Percentiles rank a stretch among this genome's conserved stretches.
Evolutionary conservation across 2,329 filamentous ascomycete genomes (phyloP).

Genomic region (Alternaria consortialis): DNA sequence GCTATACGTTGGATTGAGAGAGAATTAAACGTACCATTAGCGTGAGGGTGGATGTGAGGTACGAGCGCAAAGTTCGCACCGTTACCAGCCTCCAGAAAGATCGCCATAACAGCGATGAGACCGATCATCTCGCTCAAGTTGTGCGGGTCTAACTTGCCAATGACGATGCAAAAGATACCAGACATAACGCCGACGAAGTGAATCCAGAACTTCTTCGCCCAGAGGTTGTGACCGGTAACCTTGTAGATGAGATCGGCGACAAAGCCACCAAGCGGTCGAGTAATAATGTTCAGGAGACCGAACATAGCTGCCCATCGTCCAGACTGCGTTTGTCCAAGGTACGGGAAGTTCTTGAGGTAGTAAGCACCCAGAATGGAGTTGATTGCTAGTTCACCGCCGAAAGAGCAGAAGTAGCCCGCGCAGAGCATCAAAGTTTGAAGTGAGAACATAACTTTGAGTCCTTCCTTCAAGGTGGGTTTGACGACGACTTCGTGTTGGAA

Average conservation of each 20-base stretch:
- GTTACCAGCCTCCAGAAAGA: conserved; percentile 87
- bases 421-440: conserved; percentile 63
- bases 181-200: conserved; percentile 64
- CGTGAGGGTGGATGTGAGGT: conserved; percentile 83
- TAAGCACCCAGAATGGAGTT: conserved; percentile 69
- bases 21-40: conserved; percentile 68
- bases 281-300: conserved; percentile 75
- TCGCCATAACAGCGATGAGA: conserved; percentile 76
- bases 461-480: conserved; percentile 69
- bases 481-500: conserved; percentile 68
- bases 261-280: conserved; percentile 72
- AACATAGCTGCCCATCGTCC: conserved; percentile 76
- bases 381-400: conserved; percentile 68
- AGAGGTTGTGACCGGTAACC: conserved; percentile 59
- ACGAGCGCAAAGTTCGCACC: conserved; percentile 88
- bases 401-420: conserved; percentile 67
- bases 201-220: conserved; percentile 71
- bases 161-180: conserved; percentile 68
- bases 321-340: conserved; percentile 63
- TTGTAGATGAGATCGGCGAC: conserved; percentile 66
- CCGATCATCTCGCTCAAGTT: conserved; percentile 74
- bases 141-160: conserved; percentile 70
- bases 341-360: conserved; percentile 65
- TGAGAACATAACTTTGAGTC: conserved; percentile 69
- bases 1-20: background rate